Base-by-base conservation (phyloP, 148 eudicot species). In the Talinum fruticosum region DNA sequence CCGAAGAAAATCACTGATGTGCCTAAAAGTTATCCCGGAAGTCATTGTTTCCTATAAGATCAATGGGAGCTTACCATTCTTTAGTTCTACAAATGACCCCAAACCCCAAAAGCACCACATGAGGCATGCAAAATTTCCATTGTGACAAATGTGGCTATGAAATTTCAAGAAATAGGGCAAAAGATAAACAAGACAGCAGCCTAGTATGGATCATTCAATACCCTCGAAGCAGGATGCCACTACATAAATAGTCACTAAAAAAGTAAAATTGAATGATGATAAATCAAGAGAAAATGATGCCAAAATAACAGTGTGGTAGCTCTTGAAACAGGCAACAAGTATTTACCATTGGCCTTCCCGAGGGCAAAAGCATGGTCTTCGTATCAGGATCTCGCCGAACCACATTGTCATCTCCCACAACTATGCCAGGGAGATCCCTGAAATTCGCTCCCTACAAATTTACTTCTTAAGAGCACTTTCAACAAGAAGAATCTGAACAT, bases 401-500 rank as follows among this genome's bases (percentile, higher is more conserved):
- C 70, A 83, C 88, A 78, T 93, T 95, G 81, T 93, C 93, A 37
- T 76, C 73, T 74, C 91, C 90, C 67, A 95, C 97, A 38, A 93
- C 41, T 49, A 95, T 64, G 19, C 99, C 99, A 53, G 97, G 93
- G 74, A 93, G 88, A 83, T 93, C 97, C 84, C 99, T 84, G 78
- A 92, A 91, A 80, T 90, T 95, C 54, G 97, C 99, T 69, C 99
- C 99, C 93, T 93, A 76, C 73, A 66, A 84, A 74, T 10, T 54
- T 67, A 66, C n/a, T 71, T 34, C 36, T 73, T 84, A 49, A 73
- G 70, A 44, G 80, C 51, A 72, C 41, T 45, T 69, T 34, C 36
- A 28, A 45, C 24, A 23, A 62, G 12, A 37, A 45, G 14, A 53
- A 67, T 61, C 10, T 38, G 34, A 57, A 67, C 13, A 62, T 32